A percentile compares a stretch with the other conserved stretches of the same genome.
These are phyloP conservation scores for Spencermartinsiella europaea DNA, from an alignment of 805 yeast genomes.

Conservation along the genomic window DNA sequence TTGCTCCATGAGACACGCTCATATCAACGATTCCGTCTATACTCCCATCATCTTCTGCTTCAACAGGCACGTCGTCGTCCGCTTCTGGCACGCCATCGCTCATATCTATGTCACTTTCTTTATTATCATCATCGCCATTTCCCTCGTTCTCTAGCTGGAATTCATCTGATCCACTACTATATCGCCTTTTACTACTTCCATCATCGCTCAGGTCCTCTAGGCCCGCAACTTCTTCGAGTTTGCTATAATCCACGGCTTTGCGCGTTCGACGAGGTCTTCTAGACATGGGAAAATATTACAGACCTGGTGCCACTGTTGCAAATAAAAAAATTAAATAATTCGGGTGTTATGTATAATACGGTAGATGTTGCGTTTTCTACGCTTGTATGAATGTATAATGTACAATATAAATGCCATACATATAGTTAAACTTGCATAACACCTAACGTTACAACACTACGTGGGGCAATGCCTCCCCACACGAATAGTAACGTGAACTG, in stretches of 20 bases:
- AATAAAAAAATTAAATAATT: no score
- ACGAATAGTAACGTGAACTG: no score
- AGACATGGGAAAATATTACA: no score
- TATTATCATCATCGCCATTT: constrained; percentile 6
- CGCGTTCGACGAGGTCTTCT: constrained; percentile 13
- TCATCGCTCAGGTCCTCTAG: constrained; percentile 11
- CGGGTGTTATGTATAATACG: no score
- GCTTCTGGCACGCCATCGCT: constrained; percentile 7
- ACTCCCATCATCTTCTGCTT: constrained; percentile 8
- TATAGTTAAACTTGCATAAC: no score
- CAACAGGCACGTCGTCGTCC: constrained; percentile 10
- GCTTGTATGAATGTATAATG: no score
- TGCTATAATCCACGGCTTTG: constrained; percentile 17
- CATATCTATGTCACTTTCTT: constrained; percentile 9
- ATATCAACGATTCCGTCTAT: no score
- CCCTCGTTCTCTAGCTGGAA: constrained; percentile 8
- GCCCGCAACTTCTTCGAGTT: constrained; percentile 12
- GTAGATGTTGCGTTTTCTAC: no score
- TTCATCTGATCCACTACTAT: constrained; percentile 10
- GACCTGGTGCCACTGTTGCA: no score
- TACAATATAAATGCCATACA: no score
- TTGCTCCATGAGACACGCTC: neutral
- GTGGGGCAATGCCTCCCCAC: no score
- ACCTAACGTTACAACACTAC: no score
- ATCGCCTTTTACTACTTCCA: neutral